phyloP scores from a whole-genome alignment of 73 alveolate genomes.

The Paramecium sexaurelia region DNA sequence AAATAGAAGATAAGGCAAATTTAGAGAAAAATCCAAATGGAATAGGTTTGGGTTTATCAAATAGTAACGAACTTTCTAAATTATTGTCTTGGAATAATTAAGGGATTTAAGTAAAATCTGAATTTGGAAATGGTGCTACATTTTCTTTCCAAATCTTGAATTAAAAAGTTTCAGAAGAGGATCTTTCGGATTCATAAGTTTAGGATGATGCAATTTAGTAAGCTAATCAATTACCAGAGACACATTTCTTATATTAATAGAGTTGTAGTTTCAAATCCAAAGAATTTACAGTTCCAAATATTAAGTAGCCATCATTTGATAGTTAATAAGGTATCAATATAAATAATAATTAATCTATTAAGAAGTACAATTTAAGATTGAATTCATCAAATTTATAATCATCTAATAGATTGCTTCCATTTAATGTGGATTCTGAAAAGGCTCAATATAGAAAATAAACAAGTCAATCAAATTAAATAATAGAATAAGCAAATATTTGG shows the following conservation, averaged over 20 bases:
- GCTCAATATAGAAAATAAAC: not conserved
- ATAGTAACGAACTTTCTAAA: constrained; percentile 45
- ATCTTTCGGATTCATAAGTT: not conserved
- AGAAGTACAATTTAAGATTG: not conserved
- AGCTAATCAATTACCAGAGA: not conserved
- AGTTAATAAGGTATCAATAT: not conserved
- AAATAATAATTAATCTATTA: not conserved
- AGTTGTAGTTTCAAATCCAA: not conserved
- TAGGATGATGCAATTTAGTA: not conserved
- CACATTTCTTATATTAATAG: not conserved
- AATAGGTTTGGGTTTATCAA: constrained; percentile 57
- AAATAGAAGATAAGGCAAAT: constrained; percentile 17
- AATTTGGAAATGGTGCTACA: constrained; percentile 16
- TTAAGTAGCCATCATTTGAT: not conserved
- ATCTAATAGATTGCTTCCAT: not conserved
- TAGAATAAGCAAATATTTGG: constrained; percentile 11
- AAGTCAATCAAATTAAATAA: not conserved
- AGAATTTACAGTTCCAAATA: not conserved
- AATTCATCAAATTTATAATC: not conserved
- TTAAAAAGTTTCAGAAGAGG: constrained; percentile 11
- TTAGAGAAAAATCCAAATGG: constrained; percentile 52
- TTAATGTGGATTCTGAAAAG: not conserved
- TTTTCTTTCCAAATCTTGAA: constrained; percentile 39
- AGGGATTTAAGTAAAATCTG: constrained; percentile 57
- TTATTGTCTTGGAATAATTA: not conserved